Conservation (phyloP, 1,284 basidiomycete genomes). For the Takashimella tepidaria region DNA sequence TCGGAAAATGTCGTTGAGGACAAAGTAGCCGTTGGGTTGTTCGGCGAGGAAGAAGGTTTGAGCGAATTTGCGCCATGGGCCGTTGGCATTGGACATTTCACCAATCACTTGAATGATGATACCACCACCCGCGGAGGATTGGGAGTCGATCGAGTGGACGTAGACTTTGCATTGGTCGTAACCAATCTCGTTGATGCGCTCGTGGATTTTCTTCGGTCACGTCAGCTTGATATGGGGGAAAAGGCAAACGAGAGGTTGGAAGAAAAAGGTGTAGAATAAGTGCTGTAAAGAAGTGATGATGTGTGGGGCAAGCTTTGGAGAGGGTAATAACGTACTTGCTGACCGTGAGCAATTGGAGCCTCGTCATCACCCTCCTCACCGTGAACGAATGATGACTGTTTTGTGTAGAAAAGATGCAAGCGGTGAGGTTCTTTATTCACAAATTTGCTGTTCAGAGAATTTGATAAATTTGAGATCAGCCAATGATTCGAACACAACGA, state of each 20-base stretch:
- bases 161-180: conserved; percentile 97
- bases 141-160: conserved; percentile 90
- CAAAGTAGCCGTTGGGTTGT: conserved; percentile 98
- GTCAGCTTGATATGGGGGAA: no score
- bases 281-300: not conserved
- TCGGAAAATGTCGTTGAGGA: conserved; percentile 99
- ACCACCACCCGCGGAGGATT: conserved; percentile 87
- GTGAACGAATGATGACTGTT: conserved; percentile 93
- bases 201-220: conserved; percentile 88
- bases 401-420: conserved; percentile 98
- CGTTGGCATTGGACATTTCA: conserved; percentile 89
- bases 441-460: conserved; percentile 59
- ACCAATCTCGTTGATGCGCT: conserved; percentile 86
- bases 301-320: not conserved
- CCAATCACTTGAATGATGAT: conserved; percentile 99
- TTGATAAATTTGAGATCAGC: no score
- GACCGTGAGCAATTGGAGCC: conserved; percentile 68
- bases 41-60: conserved; percentile 99
- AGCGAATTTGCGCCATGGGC: conserved; percentile 93
- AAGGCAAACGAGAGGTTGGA: no score
- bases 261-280: not conserved
- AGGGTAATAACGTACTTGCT: conserved; percentile 61
- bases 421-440: conserved; percentile 96
- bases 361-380: conserved; percentile 93
- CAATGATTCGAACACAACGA: no score